Base-by-base conservation (phyloP, 2,329 filamentous ascomycete genomes). In the Scedosporium apiospermum region DNA sequence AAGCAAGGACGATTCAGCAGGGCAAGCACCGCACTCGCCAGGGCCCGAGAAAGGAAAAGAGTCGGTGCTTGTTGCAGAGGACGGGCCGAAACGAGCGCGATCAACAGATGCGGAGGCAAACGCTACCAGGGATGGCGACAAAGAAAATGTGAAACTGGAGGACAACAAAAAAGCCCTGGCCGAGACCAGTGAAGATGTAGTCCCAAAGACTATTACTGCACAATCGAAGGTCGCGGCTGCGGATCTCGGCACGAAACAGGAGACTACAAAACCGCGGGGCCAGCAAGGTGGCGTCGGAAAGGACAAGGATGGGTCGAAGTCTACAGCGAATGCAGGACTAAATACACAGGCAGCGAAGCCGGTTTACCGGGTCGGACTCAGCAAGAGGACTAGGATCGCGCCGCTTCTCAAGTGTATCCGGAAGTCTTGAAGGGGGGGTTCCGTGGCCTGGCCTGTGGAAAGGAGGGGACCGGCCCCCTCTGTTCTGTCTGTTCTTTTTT, bases 331-430 rank as follows among this genome's bases (percentile, higher is more conserved):
- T 23, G 42, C 41, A 18, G 58, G 38, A n/a, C 23, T 30, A 23
- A 42, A 49, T 51, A 63, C 64, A 14, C 67, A 67, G 61, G 66
- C 63, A 5, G 66, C 68, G 14, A 80, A 77, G 64, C 78, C 78
- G 16, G 65, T 76, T 16, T 81, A 79, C 65, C 75, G 81, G 16
- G 80, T 83, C 62, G 81, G 81, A 3, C 69, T 83, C 66, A 83
- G 80, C 71, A 82, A 76, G 69, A 74, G 70, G 67, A 76, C 76
- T 18, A 74, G 77, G 63, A 82, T 83, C 64, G 78, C 80, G 42
- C 80, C 81, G 30, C 68, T 83, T 61, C 71, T 83, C 27, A 82
- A 83, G 69, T 75, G 21, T 34, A 61, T 61, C n/a, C 59, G 59
- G 26, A 61, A 61, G 46, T 5, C n/a, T 6, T 55, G 51, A 55